Conservation (phyloP, 768 basidiomycete genomes). For the Leccinellum rugosiceps region DNA sequence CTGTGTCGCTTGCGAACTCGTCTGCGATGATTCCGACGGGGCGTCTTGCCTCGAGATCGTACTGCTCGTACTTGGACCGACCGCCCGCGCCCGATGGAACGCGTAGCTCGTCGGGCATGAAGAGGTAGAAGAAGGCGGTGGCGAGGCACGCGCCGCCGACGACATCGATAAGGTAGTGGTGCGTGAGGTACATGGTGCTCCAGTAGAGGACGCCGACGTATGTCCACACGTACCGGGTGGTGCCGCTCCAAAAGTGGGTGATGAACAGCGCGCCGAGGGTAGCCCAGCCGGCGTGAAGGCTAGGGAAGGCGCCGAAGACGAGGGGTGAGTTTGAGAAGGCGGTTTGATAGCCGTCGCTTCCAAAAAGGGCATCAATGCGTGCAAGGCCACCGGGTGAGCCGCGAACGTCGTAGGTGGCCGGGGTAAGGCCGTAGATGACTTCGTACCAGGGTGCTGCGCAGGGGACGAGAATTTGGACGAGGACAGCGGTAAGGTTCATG, state of each 20-base stretch:
- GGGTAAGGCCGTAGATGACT: constrained; percentile 92
- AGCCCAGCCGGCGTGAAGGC: constrained; percentile 85
- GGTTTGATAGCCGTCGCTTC: neutral
- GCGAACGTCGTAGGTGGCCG: constrained; percentile 87
- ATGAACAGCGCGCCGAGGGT: constrained; percentile 93
- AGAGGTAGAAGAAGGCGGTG: constrained; percentile 81
- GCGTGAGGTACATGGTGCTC: constrained; percentile 98
- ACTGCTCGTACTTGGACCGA: constrained; percentile 66
- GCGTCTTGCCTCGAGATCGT: constrained; percentile 62
- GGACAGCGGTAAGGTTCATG: constrained; percentile 86
- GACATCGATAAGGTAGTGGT: constrained; percentile 98
- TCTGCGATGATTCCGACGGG: constrained; percentile 27
- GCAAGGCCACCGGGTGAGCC: constrained; percentile 93
- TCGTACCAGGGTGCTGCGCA: constrained; percentile 99
- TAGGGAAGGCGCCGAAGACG: constrained; percentile 96
- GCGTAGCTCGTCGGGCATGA: constrained; percentile 78
- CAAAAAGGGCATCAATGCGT: constrained; percentile 88
- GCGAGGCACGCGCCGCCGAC: constrained; percentile 92
- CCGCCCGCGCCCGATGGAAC: constrained; percentile 42
- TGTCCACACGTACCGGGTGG: constrained; percentile 65
- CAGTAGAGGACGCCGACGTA: constrained; percentile 90
- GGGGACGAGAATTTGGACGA: constrained; percentile 85
- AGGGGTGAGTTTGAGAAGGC: constrained; percentile 85
- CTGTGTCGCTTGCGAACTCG: constrained; percentile 33
- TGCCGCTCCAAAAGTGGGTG: constrained; percentile 89